Conservation (phyloP, 2,329 filamentous ascomycete genomes). For the Monilinia fructigena region DNA sequence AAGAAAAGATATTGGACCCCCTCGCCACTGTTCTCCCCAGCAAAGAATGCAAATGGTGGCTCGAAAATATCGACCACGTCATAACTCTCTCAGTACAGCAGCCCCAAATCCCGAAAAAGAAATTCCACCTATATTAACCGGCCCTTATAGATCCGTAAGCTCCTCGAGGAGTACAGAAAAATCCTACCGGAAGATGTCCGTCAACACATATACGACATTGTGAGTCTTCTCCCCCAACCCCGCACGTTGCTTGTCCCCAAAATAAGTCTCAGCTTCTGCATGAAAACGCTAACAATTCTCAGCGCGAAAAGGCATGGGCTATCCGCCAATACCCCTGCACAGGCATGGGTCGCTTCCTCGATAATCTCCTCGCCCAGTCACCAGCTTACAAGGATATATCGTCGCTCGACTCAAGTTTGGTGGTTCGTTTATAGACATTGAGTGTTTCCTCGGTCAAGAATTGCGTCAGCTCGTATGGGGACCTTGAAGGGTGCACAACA, state of each 20-base stretch:
- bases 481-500: conserved; percentile 40
- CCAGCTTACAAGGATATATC: conserved; percentile 25
- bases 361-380: conserved; percentile 23
- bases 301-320: conserved; percentile 28
- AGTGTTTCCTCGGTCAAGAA: conserved; percentile 44
- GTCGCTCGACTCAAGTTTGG: conserved; percentile 26
- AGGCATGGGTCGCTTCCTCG: conserved; percentile 29
- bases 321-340: conserved; percentile 29
- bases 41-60: conserved; percentile 4
- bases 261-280: too few species aligned
- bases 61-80: conserved; percentile 10
- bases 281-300: too few species aligned
- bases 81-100: conserved; percentile 3
- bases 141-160: background rate
- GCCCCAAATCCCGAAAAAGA: too few species aligned
- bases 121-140: too few species aligned
- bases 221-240: background rate
- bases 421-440: conserved; percentile 30
- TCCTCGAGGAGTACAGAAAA: conserved; percentile 6
- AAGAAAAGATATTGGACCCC: background rate
- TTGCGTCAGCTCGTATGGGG: conserved; percentile 39
- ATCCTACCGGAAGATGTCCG: conserved; percentile 2
- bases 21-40: background rate
- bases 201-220: conserved; percentile 18
- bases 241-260: too few species aligned